Base-by-base conservation (phyloP, 345 rosid species). In the sweet orange (Citrus sinensis) region DNA sequence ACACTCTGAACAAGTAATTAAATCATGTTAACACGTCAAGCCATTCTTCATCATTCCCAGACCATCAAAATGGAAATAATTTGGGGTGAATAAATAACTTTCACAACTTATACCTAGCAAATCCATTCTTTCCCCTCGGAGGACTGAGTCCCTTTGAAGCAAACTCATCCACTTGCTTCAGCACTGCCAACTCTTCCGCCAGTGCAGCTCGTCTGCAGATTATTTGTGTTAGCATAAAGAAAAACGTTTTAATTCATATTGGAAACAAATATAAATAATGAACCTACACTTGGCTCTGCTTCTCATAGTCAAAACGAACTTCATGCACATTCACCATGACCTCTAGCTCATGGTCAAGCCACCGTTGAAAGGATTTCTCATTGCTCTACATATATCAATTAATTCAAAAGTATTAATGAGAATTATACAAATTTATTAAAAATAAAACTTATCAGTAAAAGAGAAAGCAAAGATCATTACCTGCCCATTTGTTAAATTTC, bases 301-400 rank as follows among this genome's bases (percentile, higher is more conserved):
- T 96, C 88, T 94, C 98, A 73, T 94, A 96, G 81, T 96, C 99
- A 69, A 88, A 88, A 72, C 98, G 98, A 69, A 96, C 99, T 92
- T 91, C 99, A 82, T 94, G 98, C 85, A 96, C 95, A 86, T 96
- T 91, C 86, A 96, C 99, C 97, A 94, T 92, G 82, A 96, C 98
- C 87, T 96, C 98, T 79, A 96, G 88, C 86, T 96, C 99, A 71
- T 96, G 95, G 71, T 96, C 95, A 75, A 96, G 92, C 97, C 97
- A 96, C 14, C 97, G 94, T 69, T 92, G 98, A 55, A 96, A 85
- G 67, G 95, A 86, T 80, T 96, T 96, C 86, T 96, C 99, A 82
- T 94, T 94, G 79, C 83, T 92, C 99, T 90, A 79, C 78, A 82
- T 9, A 61, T 73, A 70, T 49, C 80, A 62, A 58, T 35, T 73